phyloP scores from a whole-genome alignment of 2,329 filamentous ascomycete genomes.

The Colletotrichum echinochloae region DNA sequence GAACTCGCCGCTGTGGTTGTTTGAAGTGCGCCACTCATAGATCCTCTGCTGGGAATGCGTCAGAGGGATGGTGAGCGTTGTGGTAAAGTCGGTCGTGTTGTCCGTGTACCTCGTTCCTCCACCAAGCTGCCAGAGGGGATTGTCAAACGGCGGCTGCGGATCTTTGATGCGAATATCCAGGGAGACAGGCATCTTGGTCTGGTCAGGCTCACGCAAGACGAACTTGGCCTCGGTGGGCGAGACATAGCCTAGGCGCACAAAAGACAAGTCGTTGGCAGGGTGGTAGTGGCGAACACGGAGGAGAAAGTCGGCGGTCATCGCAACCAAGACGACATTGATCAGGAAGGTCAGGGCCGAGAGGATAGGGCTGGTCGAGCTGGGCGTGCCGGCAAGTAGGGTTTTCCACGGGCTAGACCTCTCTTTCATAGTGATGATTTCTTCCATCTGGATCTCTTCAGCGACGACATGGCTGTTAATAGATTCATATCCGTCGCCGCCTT shows the following conservation, averaged over 20 bases:
- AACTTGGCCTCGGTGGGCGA: constrained; percentile 84
- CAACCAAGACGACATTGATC: constrained; percentile 77
- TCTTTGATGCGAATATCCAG: constrained; percentile 73
- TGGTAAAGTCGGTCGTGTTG: constrained; percentile 86
- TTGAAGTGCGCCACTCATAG: constrained; percentile 89
- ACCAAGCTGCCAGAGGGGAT: constrained; percentile 73
- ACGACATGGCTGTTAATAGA: constrained; percentile 51
- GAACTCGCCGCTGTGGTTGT: constrained; percentile 88
- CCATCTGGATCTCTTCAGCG: constrained; percentile 67
- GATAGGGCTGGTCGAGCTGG: constrained; percentile 75
- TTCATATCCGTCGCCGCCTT: constrained; percentile 51
- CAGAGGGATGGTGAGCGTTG: constrained; percentile 73
- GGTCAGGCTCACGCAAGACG: constrained; percentile 86
- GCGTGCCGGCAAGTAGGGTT: constrained; percentile 80
- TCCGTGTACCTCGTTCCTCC: constrained; percentile 75
- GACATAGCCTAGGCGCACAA: constrained; percentile 89
- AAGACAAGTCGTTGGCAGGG: constrained; percentile 80
- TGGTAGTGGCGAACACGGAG: constrained; percentile 79
- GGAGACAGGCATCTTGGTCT: constrained; percentile 78
- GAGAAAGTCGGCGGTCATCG: constrained; percentile 81
- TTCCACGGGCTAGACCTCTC: constrained; percentile 69
- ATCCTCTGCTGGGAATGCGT: constrained; percentile 74
- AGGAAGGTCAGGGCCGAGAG: constrained; percentile 76
- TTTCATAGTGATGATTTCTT: constrained; percentile 71
- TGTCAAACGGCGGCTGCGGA: constrained; percentile 63